Conservation (phyloP, 2,329 filamentous ascomycete genomes). For the Diaporthe australafricana region DNA sequence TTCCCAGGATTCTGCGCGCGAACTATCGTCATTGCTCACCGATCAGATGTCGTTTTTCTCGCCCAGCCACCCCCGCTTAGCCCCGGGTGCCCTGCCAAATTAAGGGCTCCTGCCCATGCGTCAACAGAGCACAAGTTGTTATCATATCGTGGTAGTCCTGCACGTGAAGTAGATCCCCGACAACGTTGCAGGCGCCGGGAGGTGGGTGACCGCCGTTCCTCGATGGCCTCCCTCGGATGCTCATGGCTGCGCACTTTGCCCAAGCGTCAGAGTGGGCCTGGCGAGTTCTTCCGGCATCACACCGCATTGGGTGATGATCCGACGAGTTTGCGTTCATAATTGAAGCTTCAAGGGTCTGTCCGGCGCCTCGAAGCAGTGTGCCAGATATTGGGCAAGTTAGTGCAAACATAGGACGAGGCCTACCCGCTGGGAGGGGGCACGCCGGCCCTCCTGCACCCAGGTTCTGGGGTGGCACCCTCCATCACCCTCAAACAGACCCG, state of each 20-base stretch:
- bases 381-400: conserved; percentile 9
- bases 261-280: conserved; percentile 17
- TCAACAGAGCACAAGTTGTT: neutral
- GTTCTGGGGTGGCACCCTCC: conserved; percentile 32
- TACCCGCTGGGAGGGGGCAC: conserved; percentile 11
- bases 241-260: conserved; percentile 11
- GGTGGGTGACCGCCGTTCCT: conserved; percentile 24
- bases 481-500: conserved; percentile 20
- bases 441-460: conserved; percentile 24
- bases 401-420: conserved; percentile 24
- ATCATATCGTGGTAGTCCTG: neutral
- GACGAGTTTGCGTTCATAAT: neutral
- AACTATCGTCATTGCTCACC: conserved; percentile 15
- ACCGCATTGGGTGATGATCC: conserved; percentile 21
- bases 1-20: neutral
- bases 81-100: conserved; percentile 18
- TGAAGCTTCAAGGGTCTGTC: neutral
- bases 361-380: conserved; percentile 13
- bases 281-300: conserved; percentile 11
- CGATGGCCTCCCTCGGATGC: conserved; percentile 13
- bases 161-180: conserved; percentile 10
- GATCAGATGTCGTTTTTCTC: neutral
- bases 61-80: conserved; percentile 14
- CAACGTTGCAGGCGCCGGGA: conserved; percentile 14
- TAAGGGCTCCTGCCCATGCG: conserved; percentile 19